Evolutionary conservation across 176 grass and related monocot species (phyloP).

Genomic region (Paspalum vaginatum): DNA sequence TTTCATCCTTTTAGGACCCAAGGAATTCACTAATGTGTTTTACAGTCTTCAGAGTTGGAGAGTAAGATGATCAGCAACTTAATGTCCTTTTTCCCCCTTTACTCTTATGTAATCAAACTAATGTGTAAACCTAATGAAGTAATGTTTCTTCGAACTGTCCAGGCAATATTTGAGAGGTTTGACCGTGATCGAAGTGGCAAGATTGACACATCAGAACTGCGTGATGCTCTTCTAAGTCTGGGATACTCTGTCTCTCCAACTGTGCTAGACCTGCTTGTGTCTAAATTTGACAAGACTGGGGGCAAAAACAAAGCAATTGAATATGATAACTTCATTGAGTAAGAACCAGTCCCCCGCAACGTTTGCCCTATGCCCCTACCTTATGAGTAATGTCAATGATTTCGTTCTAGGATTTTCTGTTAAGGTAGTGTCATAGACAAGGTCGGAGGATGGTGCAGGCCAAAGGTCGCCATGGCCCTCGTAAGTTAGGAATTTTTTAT

Average conservation of each 20-base stretch:
- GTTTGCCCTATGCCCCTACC: no score
- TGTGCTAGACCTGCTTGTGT: constrained; percentile 85
- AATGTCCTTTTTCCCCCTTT: constrained; percentile 8
- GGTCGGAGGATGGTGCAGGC: no score
- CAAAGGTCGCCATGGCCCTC: no score
- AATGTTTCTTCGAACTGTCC: constrained; percentile 30
- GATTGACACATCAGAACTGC: constrained; percentile 81
- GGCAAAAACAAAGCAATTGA: constrained; percentile 82
- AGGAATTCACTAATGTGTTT: constrained; percentile 89
- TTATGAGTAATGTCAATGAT: not conserved
- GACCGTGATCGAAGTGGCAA: constrained; percentile 89
- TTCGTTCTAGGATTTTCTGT: not conserved
- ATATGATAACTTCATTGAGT: constrained; percentile 99
- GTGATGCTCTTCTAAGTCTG: constrained; percentile 85
- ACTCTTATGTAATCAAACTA: not conserved
- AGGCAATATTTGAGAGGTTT: constrained; percentile 90
- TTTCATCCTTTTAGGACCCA: constrained; percentile 61
- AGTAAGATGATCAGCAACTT: constrained; percentile 47
- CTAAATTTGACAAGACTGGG: constrained; percentile 95
- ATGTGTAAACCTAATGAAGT: not conserved
- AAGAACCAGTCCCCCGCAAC: constrained; percentile 29
- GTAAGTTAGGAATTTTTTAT: no score
- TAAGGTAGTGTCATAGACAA: not conserved
- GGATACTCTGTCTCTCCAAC: constrained; percentile 85
- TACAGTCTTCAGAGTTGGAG: constrained; percentile 99